These are phyloP conservation scores for Periconia sp. DNA, from an alignment of 2,329 filamentous ascomycete species.

Conservation along the genomic window DNA sequence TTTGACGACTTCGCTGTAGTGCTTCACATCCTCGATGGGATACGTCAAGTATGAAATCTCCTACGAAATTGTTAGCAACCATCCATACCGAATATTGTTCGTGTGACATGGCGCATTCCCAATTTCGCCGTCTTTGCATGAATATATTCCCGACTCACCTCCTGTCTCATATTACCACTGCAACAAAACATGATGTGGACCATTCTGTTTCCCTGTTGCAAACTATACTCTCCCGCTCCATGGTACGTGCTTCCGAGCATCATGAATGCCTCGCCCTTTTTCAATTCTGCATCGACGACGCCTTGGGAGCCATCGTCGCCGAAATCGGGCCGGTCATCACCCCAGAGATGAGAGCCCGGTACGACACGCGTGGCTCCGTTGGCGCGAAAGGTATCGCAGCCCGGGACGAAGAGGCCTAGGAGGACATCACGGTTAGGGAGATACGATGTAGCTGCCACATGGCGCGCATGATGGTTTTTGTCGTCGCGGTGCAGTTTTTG, in stretches of 20 bases:
- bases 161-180: conserved; percentile 45
- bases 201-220: conserved; percentile 36
- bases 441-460: conserved; percentile 28
- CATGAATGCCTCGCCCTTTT: conserved; percentile 46
- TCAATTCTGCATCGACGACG: conserved; percentile 39
- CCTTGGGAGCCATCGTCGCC: conserved; percentile 32
- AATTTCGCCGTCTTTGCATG: too few species aligned
- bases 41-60: conserved; percentile 47
- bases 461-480: conserved; percentile 48
- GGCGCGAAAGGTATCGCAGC: conserved; percentile 41
- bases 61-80: too few species aligned
- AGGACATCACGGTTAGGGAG: conserved; percentile 42
- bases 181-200: conserved; percentile 51
- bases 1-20: conserved; percentile 44
- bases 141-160: too few species aligned
- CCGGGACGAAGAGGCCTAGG: conserved; percentile 46
- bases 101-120: too few species aligned
- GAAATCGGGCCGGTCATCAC: conserved; percentile 46
- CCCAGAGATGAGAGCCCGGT: conserved; percentile 49
- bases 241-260: conserved; percentile 50
- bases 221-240: conserved; percentile 40
- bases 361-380: conserved; percentile 47
- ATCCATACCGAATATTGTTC: too few species aligned
- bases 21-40: conserved; percentile 47
- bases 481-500: conserved; percentile 48